Percentiles rank a stretch among this genome's conserved stretches.
These are phyloP conservation scores for Salix suchowensis DNA, from an alignment of 345 rosid genomes.

Conservation along the genomic window DNA sequence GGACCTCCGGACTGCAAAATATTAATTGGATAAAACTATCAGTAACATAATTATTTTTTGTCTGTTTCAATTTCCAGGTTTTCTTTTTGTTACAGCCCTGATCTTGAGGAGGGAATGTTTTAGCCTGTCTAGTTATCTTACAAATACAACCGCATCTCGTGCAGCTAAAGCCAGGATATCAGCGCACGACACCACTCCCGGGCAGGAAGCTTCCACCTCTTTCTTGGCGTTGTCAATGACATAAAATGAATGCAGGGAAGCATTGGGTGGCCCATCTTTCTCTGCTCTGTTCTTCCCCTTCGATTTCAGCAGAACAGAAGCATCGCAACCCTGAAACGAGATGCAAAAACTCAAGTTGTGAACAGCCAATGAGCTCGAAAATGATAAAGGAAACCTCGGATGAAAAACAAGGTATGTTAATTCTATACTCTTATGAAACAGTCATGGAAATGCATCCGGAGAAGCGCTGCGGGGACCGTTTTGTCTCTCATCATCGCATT, in stretches of 20 bases:
- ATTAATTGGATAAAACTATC: conserved; percentile 5
- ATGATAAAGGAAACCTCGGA: background rate
- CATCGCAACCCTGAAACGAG: conserved; percentile 41
- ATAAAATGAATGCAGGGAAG: conserved; percentile 40
- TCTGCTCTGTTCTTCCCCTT: conserved; percentile 39
- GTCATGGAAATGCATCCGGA: conserved; percentile 53
- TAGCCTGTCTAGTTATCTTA: conserved; percentile 17
- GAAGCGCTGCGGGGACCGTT: conserved; percentile 41
- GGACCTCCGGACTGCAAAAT: conserved; percentile 43
- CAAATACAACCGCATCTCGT: conserved; percentile 41
- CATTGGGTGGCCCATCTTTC: conserved; percentile 43
- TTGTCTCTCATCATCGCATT: conserved; percentile 30
- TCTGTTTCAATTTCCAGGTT: background rate
- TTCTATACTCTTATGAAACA: conserved; percentile 39
- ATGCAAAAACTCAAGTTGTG: background rate
- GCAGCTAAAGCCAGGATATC: conserved; percentile 49
- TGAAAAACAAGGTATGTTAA: background rate
- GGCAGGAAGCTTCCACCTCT: conserved; percentile 37
- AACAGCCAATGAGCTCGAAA: background rate
- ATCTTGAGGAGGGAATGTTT: background rate
- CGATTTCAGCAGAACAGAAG: conserved; percentile 34
- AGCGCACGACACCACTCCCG: conserved; percentile 46
- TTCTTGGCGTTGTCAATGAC: conserved; percentile 45
- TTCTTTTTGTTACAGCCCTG: background rate
- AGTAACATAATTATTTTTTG: background rate